phyloP scores from a whole-genome alignment of 192 early-diverging fungal genomes.

The Coemansia sp. region DNA sequence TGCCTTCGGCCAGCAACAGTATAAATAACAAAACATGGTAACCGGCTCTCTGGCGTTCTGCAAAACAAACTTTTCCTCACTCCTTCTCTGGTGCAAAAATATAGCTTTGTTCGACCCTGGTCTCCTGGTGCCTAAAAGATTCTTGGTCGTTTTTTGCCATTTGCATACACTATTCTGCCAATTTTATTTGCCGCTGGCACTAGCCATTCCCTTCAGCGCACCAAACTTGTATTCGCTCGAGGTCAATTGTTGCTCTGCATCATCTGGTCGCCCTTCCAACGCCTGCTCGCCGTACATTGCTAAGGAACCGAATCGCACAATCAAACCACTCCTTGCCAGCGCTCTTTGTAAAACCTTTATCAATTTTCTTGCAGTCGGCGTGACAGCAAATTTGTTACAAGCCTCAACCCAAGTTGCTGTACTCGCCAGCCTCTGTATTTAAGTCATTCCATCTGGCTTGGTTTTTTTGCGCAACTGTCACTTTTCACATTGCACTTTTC shows the following conservation, averaged over 20 bases:
- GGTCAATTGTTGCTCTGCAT: background rate
- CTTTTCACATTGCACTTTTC: background rate
- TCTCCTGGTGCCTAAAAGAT: background rate
- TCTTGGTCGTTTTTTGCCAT: background rate
- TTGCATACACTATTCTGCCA: background rate
- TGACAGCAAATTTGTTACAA: constrained; percentile 1
- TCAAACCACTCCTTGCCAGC: background rate
- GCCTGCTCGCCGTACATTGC: background rate
- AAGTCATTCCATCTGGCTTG: background rate
- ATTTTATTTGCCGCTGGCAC: background rate
- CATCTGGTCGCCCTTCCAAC: background rate
- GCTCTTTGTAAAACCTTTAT: background rate
- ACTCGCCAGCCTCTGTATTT: background rate
- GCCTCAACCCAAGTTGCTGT: background rate
- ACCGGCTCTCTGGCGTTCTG: background rate
- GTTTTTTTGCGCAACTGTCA: background rate
- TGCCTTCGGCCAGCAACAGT: background rate
- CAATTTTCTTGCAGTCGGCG: constrained; percentile 1
- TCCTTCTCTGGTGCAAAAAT: background rate
- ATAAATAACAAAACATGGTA: constrained; percentile 1
- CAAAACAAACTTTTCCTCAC: background rate
- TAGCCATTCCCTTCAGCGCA: background rate
- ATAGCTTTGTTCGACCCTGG: background rate
- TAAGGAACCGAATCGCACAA: background rate
- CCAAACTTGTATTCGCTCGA: background rate